A percentile compares a stretch with the other conserved stretches of the same genome.
phyloP scores from a whole-genome alignment of 2,329 filamentous ascomycete species.

The Cladorrhinum sp. region DNA sequence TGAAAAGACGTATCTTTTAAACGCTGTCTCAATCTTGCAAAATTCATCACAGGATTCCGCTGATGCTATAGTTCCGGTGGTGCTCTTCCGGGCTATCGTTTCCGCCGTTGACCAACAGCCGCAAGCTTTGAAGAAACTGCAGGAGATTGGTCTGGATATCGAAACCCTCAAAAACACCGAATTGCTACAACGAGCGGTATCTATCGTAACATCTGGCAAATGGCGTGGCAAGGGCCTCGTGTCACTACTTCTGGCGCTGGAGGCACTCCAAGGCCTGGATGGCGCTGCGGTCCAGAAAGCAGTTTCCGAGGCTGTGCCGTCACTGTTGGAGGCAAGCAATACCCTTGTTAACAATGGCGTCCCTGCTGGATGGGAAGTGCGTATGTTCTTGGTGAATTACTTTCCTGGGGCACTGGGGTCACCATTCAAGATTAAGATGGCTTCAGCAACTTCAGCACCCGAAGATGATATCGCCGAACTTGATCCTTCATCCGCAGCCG shows the following conservation, averaged over 20 bases:
- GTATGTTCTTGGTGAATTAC: conserved; percentile 42
- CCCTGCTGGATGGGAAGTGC: conserved; percentile 44
- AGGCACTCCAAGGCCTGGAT: conserved; percentile 24
- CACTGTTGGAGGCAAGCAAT: conserved; percentile 23
- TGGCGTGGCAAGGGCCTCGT: conserved; percentile 18
- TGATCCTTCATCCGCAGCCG: conserved; percentile 24
- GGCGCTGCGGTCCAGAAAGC: conserved; percentile 16
- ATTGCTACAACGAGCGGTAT: conserved; percentile 13
- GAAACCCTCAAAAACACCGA: conserved; percentile 4
- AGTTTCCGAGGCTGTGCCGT: conserved; percentile 8
- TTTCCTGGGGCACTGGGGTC: conserved; percentile 34
- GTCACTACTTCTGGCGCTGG: conserved; percentile 24
- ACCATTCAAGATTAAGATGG: conserved; percentile 35
- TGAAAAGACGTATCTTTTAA: conserved; percentile 34
- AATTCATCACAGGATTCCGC: conserved; percentile 14
- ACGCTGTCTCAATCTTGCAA: conserved; percentile 27
- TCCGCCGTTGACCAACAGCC: conserved; percentile 12
- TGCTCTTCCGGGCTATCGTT: conserved; percentile 22
- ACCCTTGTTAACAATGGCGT: conserved; percentile 21
- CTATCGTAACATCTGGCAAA: conserved; percentile 12
- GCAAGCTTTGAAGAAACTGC: conserved; percentile 15
- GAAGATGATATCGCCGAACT: neutral
- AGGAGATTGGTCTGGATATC: conserved; percentile 16
- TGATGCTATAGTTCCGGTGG: conserved; percentile 14
- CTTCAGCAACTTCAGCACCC: conserved; percentile 17